These are phyloP conservation scores for Phytophthora pisi DNA, from an alignment of 352 stramenopile genomes.

Conservation along the genomic window DNA sequence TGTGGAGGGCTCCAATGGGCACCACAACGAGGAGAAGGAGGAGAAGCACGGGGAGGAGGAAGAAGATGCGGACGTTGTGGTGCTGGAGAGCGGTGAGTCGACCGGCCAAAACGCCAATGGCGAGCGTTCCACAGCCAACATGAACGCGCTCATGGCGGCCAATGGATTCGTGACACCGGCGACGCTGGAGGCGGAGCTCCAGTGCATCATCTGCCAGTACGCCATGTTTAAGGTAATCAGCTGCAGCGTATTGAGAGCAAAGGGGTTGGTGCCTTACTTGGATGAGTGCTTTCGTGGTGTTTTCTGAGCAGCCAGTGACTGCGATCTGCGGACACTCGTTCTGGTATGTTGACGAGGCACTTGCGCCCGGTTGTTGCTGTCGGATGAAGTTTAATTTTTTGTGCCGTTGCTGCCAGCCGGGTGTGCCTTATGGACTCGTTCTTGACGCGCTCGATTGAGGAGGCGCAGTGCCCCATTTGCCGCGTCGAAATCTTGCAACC, in stretches of 20 bases:
- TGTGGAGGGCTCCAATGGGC: constrained; percentile 9
- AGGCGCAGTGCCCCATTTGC: constrained; percentile 58
- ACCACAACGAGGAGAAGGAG: not conserved
- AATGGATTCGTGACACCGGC: constrained; percentile 24
- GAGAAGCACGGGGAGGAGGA: constrained; percentile 7
- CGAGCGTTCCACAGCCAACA: constrained; percentile 25
- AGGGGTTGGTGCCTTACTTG: not conserved
- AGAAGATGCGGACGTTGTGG: constrained; percentile 8
- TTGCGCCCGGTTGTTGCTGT: not conserved
- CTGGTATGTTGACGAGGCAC: constrained; percentile 34
- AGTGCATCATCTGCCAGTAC: constrained; percentile 66
- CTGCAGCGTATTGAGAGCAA: not conserved
- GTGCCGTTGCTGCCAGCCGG: constrained; percentile 29
- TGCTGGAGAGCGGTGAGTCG: constrained; percentile 2
- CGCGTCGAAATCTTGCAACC: constrained; percentile 45
- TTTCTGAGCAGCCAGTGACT: constrained; percentile 42
- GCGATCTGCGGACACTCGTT: constrained; percentile 58
- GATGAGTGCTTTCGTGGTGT: constrained; percentile 6
- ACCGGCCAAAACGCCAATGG: not conserved
- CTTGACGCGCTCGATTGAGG: constrained; percentile 47
- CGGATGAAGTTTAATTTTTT: not conserved
- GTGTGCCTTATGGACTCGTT: constrained; percentile 61
- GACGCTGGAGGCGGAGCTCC: constrained; percentile 44
- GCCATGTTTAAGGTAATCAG: constrained; percentile 53
- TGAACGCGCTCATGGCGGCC: constrained; percentile 21